Evolutionary conservation across 148 eudicot species (phyloP).

Genomic region (Cornus suecica): DNA sequence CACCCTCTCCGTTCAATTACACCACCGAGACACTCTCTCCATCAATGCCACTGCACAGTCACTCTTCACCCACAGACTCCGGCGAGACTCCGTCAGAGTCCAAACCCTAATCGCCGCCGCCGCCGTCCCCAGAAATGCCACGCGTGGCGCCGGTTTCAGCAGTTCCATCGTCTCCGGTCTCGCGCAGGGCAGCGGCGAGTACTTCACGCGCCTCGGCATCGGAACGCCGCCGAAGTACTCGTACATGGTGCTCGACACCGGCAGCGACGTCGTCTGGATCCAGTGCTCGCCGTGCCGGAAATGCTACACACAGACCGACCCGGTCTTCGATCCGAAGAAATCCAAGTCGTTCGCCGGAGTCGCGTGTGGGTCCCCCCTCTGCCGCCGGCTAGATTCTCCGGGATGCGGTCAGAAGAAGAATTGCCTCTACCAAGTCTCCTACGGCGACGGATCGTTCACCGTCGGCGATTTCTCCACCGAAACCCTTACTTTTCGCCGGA

Average conservation of each 20-base stretch:
- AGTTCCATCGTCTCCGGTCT: constrained; percentile 85
- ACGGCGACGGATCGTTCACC: constrained; percentile 92
- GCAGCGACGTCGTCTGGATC: constrained; percentile 93
- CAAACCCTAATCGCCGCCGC: constrained; percentile 22
- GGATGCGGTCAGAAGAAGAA: constrained; percentile 56
- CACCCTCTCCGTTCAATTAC: constrained; percentile 33
- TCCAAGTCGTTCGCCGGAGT: constrained; percentile 55
- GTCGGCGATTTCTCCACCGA: constrained; percentile 80
- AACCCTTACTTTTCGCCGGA: constrained; percentile 73
- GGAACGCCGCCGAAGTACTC: constrained; percentile 76
- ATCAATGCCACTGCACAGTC: constrained; percentile 35
- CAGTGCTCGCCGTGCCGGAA: constrained; percentile 77
- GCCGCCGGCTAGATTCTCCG: constrained; percentile 64
- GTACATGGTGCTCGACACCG: constrained; percentile 91
- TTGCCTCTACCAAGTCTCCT: constrained; percentile 77
- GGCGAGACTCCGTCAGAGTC: constrained; percentile 53
- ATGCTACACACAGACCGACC: constrained; percentile 84
- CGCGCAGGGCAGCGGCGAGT: constrained; percentile 90
- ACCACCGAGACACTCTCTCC: constrained; percentile 55
- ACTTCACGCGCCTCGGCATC: constrained; percentile 89
- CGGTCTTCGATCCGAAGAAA: constrained; percentile 58
- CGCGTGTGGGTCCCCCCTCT: constrained; percentile 58
- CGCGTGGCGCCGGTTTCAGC: constrained; percentile 42
- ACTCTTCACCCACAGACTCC: constrained; percentile 55
- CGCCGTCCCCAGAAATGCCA: constrained; percentile 6